Base-by-base conservation (phyloP, 352 stramenopile genomes). In the Blastocystis sp. region DNA sequence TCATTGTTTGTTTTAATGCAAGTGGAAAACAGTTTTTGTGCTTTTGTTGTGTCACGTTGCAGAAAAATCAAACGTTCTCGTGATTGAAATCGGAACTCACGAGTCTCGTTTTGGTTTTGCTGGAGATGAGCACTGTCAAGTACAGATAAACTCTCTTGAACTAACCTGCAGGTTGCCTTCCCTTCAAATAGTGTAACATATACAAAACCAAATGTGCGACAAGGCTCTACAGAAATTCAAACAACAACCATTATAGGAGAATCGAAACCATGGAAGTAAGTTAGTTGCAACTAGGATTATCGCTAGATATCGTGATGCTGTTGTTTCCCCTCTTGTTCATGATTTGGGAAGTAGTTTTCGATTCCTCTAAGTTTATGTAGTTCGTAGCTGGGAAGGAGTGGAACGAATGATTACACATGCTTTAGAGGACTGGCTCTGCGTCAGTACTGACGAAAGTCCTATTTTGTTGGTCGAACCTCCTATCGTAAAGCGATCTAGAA, bases 401-500 rank as follows among this genome's bases (percentile, higher is more conserved):
- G 94, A 96, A 91, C 92, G 93, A 63, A 70, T 96, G 65, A 96
- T 94, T 93, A 87, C 78, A 41, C 90, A 94, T 76, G 93, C 94
- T 0, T 95, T 96, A 64, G 91, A 93, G 20, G 79, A 90, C 41
- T 91, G 92, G 8, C 91, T 96, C n/a, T 92, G 93, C 41, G 92
- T 95, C 8, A 90, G 94, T 34, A 73, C 94, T 30, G 91, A 93
- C 93, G 8, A 94, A 92, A n/a, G 91, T 91, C 30, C 93, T 93
- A 43, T 93, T 93, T 20, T 95, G 93, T 87, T 95, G 94, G 85
- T 92, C 92, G 64, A 95, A 92, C 88, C 93, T 94, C 69, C 92
- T 92, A 81, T 90, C 93, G 76, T 91, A 92, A 47, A 93, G 91
- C 56, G 92, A 92, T 1, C 92, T 91, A 13, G 90, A 24, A 26